Evolutionary conservation across 805 yeast species (phyloP), one percentile per base, ranked within the genome.

Genomic region (Hanseniaspora jakobsenii): DNA sequence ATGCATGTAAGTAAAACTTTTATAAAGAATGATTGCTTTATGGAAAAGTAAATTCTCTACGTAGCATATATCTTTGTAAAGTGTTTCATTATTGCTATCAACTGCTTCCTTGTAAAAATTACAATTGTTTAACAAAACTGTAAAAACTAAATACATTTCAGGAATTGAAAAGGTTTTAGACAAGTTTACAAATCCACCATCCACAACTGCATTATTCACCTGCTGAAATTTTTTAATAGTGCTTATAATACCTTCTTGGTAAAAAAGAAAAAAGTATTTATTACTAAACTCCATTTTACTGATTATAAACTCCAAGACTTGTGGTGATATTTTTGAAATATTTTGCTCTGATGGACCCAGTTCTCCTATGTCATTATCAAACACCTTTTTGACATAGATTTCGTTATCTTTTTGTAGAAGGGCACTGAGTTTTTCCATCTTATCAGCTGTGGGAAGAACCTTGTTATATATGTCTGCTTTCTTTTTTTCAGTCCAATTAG

Each of bases 321-420:
- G 13, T 4, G 34, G 12, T 12, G 48, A 36, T 19, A 40, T 36
- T 22, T 40, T 46, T 13, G 35, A 6, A 18, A 39, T 19, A 4
- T 8, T 30, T 31, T 36, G 38, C 3, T 28, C 8, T 12, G 3
- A 24, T 10, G 6, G n/a, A 16, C 19, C 9, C 9, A 29, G 18
- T 4, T 12, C 12, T 8, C 16, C 17, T 3, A 22, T 26, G 6
- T 28, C 45, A n/a, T 34, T 28, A 21, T 46, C 26, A 19, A 46
- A 46, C n/a, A 39, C 34, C 14, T 27, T 36, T 23, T 36, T 21
- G 4, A 36, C 29, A 26, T 24, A 39, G 2, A 40, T 13, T 7
- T 46, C 42, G 10, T 39, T 46, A 14, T 39, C 45, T 27, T 39
- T 39, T 31, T 40, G 34, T 4, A 46, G 14, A 10, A 46, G 17